phyloP scores from a whole-genome alignment of 768 basidiomycete genomes.

The Serendipita indica region DNA sequence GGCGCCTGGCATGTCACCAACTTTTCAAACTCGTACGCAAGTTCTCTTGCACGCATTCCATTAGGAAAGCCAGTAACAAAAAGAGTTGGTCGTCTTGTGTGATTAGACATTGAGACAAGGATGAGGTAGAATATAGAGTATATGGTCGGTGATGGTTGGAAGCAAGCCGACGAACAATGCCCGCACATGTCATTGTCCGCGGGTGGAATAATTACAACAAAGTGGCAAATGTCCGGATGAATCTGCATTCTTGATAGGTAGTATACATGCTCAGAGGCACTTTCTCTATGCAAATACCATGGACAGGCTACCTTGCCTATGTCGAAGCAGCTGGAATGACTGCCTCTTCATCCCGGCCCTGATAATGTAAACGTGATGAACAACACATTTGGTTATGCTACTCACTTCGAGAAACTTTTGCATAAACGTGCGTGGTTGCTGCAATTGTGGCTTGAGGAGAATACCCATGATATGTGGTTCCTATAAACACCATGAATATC shows the following conservation, averaged over 20 bases:
- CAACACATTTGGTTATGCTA: slow-evolving; percentile 12
- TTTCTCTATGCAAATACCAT: no score
- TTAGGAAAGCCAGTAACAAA: slow-evolving; percentile 80
- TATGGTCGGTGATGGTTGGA: no score
- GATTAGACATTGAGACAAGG: no score
- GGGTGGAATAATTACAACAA: no score
- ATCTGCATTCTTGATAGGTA: no score
- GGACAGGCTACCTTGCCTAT: no score
- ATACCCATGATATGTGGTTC: slow-evolving; percentile 62
- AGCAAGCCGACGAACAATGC: no score
- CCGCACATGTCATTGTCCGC: no score
- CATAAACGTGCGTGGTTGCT: slow-evolving; percentile 47
- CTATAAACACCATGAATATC: neutral
- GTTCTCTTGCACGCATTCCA: slow-evolving; percentile 64
- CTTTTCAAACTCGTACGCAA: slow-evolving; percentile 82
- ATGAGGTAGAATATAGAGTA: no score
- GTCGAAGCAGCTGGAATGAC: neutral
- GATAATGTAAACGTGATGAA: neutral
- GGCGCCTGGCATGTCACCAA: slow-evolving; percentile 21
- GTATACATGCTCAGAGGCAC: no score
- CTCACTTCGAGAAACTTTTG: slow-evolving; percentile 74
- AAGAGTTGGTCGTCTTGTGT: slow-evolving; percentile 40
- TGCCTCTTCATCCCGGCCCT: slow-evolving; percentile 5
- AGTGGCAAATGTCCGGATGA: no score
- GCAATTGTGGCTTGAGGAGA: slow-evolving; percentile 34